phyloP scores from a whole-genome alignment of 2,329 filamentous ascomycete species.

The Ophiognomonia clavigignenti-juglandacearum region DNA sequence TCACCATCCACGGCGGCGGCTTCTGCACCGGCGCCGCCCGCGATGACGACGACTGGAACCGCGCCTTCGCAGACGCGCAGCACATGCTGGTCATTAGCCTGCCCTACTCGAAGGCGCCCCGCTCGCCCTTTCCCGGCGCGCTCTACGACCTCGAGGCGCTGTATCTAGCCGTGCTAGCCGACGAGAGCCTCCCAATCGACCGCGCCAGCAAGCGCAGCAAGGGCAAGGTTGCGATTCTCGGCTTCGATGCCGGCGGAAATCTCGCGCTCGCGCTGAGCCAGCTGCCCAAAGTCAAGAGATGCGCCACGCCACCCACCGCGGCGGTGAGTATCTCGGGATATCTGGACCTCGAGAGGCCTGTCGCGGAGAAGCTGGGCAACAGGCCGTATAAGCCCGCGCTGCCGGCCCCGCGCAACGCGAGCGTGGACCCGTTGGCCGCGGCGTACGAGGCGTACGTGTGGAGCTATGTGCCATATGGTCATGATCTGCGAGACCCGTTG shows the following conservation, averaged over 20 bases:
- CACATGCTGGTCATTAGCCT: constrained; percentile 40
- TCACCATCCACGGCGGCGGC: constrained; percentile 49
- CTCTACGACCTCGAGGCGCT: constrained; percentile 42
- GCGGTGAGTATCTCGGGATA: constrained; percentile 40
- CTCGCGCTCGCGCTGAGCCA: constrained; percentile 38
- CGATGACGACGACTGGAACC: constrained; percentile 43
- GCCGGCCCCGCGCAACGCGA: constrained; percentile 21
- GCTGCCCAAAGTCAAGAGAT: constrained; percentile 26
- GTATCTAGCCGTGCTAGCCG: constrained; percentile 34
- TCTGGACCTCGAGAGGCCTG: constrained; percentile 32
- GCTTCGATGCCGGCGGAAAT: constrained; percentile 49
- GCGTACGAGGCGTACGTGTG: constrained; percentile 32
- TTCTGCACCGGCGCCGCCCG: constrained; percentile 38
- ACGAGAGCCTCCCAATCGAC: constrained; percentile 42
- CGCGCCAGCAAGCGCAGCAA: constrained; percentile 3
- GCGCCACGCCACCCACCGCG: constrained; percentile 23
- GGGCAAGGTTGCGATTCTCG: constrained; percentile 35
- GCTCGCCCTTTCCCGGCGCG: constrained; percentile 36
- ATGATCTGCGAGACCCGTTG: constrained; percentile 31
- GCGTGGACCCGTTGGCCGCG: constrained; percentile 23
- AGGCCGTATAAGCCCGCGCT: constrained; percentile 32
- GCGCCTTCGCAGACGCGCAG: constrained; percentile 33
- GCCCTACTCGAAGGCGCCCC: constrained; percentile 44
- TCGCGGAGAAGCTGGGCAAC: constrained; percentile 24
- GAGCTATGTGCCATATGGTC: constrained; percentile 33